Evolutionary conservation across 2,329 filamentous ascomycete genomes (phyloP).

Genomic region (Epichloe gansuensis): DNA sequence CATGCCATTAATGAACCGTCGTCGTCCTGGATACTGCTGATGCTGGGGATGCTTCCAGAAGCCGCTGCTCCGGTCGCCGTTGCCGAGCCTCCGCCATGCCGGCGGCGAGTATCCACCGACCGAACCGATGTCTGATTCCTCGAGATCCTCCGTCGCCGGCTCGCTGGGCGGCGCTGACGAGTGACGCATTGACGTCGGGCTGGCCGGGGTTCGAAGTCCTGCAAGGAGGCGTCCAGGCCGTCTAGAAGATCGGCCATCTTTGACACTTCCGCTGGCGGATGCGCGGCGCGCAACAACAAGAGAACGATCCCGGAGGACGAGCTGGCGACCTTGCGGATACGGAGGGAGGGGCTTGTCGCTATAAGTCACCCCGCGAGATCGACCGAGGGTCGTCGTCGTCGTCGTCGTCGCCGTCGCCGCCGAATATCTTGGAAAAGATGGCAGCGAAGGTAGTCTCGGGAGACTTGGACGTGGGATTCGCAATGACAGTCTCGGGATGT

Average conservation of each 20-base stretch:
- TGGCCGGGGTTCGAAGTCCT: conserved; percentile 42
- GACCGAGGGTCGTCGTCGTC: conserved; percentile 3
- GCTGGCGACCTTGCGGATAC: conserved; percentile 13
- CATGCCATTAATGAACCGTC: conserved; percentile 2
- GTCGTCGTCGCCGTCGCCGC: background rate
- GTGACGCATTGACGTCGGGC: conserved; percentile 19
- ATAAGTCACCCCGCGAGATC: conserved; percentile 7
- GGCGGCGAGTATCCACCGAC: conserved; percentile 47
- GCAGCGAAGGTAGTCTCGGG: conserved; percentile 14
- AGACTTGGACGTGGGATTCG: conserved; percentile 25
- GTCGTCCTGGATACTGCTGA: conserved; percentile 1
- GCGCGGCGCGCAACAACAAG: conserved; percentile 13
- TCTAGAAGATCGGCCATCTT: conserved; percentile 25
- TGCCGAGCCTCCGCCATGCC: conserved; percentile 48
- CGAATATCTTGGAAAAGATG: conserved; percentile 1
- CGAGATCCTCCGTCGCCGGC: conserved; percentile 24
- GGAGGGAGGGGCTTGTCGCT: conserved; percentile 17
- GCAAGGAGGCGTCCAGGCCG: conserved; percentile 39
- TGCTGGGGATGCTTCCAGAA: conserved; percentile 35
- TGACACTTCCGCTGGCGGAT: background rate
- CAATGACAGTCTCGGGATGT: conserved; percentile 25
- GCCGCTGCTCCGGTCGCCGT: conserved; percentile 44
- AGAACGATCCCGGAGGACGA: conserved; percentile 22
- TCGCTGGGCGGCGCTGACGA: conserved; percentile 23
- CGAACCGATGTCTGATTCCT: conserved; percentile 35